These are phyloP conservation scores for Poa annua DNA, from an alignment of 176 grass and related monocot species.

Conservation along the genomic window DNA sequence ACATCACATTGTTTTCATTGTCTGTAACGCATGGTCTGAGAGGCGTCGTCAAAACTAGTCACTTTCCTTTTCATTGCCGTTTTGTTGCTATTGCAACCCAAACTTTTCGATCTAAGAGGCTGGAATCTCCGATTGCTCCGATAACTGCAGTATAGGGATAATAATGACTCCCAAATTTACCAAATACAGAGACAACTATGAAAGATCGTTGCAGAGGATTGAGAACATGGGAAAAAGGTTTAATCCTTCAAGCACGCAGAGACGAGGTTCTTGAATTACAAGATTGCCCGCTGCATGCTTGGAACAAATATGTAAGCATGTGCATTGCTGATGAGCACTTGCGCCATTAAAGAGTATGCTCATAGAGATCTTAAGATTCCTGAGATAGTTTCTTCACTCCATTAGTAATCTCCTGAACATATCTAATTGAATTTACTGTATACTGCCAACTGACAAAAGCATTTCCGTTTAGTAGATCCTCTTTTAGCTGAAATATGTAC, in stretches of 20 bases:
- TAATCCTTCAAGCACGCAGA: neutral
- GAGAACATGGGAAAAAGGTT: neutral
- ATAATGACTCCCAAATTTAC: neutral
- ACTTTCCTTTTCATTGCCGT: no score
- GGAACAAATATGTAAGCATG: neutral
- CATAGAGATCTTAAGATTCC: neutral
- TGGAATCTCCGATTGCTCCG: neutral
- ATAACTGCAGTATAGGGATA: neutral
- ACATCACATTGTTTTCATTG: no score
- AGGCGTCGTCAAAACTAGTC: no score
- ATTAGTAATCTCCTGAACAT: neutral
- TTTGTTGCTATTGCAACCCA: neutral
- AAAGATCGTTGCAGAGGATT: neutral
- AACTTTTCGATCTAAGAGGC: neutral
- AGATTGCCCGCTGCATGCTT: neutral
- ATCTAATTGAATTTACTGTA: neutral
- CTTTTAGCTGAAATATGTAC: neutral
- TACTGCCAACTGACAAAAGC: neutral
- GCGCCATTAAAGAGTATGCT: neutral
- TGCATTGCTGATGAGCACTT: neutral
- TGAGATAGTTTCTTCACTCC: neutral
- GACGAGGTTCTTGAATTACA: neutral
- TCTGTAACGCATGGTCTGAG: no score
- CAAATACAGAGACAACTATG: neutral
- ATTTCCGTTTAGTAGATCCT: neutral